Base-by-base conservation (phyloP, 169 alveolate genomes). In the Cryptosporidium sp. region DNA sequence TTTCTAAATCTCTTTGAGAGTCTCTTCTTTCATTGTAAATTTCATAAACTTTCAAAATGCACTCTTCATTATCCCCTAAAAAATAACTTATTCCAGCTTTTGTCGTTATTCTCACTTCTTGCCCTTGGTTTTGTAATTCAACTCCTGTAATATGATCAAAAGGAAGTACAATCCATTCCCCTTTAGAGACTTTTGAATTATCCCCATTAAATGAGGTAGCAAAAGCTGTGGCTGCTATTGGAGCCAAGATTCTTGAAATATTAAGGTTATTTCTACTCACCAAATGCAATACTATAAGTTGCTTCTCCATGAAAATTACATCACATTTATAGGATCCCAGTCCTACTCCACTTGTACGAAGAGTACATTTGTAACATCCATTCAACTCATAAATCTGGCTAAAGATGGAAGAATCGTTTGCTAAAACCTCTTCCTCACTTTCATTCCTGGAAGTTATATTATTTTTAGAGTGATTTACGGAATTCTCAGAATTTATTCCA, bases 181-280 rank as follows among this genome's bases (percentile, higher is more conserved):
- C 89, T 48, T 33, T 80, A 23, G 68, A 80, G 48, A 80, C 56
- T 37, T 44, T 65, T 21, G 75, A 61, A 31, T 31, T 12, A 1
- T 58, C 71, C 44, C 26, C 75, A 12, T 42, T 67, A 8, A 45
- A 44, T 23, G 89, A 23, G 2, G 44, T 65, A 31, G 89, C 89
- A 80, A 80, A 80, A 29, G 89, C 89, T 14, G 89, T 80, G 18
- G 89, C 89, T 42, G 89, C 89, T 10, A 61, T 44, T 10, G 89
- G 89, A 10, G 89, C 89, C 35, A 80, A 29, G 56, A 80, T 44
- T 31, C 75, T 60, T 6, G 72, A 44, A 12, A 80, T 51, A 31
- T 80, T 80, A 29, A 80, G 42, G 9, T 42, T 65, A 39, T n/a
- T 42, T 14, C 89, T 37, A 42, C 58, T 62, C 35, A 80, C 70